Conservation (phyloP, 495 filamentous ascomycete genomes). For the Lineolata rhizophorae region DNA sequence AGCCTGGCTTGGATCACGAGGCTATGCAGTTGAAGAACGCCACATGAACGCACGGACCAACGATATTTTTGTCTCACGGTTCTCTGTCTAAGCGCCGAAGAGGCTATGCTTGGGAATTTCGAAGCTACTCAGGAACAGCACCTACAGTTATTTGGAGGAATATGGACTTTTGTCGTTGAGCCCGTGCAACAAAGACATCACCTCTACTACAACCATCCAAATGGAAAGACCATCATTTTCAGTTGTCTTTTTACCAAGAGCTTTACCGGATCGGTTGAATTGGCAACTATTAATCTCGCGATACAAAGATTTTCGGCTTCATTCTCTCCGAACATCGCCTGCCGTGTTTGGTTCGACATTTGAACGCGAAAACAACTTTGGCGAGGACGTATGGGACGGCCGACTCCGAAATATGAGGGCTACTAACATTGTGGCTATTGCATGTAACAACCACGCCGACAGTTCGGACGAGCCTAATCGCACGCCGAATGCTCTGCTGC, state of each 20-base stretch:
- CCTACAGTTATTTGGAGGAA: neutral
- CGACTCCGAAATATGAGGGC: conserved; percentile 5
- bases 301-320: conserved; percentile 5
- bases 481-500: neutral
- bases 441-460: neutral
- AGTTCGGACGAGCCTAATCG: neutral
- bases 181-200: neutral
- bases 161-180: neutral
- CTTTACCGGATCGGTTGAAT: neutral
- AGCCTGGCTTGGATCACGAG: too few species aligned
- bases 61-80: too few species aligned
- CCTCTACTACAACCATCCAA: neutral
- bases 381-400: conserved; percentile 6
- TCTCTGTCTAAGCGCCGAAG: too few species aligned
- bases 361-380: conserved; percentile 3
- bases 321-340: conserved; percentile 4
- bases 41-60: too few species aligned
- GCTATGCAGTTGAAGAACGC: too few species aligned
- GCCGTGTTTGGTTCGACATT: conserved; percentile 5
- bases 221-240: neutral
- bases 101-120: too few species aligned
- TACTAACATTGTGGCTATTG: conserved; percentile 4
- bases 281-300: conserved; percentile 2
- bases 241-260: conserved; percentile 1
- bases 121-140: neutral